phyloP scores from a whole-genome alignment of 1,284 basidiomycete species.

The Dichomitus squalens region DNA sequence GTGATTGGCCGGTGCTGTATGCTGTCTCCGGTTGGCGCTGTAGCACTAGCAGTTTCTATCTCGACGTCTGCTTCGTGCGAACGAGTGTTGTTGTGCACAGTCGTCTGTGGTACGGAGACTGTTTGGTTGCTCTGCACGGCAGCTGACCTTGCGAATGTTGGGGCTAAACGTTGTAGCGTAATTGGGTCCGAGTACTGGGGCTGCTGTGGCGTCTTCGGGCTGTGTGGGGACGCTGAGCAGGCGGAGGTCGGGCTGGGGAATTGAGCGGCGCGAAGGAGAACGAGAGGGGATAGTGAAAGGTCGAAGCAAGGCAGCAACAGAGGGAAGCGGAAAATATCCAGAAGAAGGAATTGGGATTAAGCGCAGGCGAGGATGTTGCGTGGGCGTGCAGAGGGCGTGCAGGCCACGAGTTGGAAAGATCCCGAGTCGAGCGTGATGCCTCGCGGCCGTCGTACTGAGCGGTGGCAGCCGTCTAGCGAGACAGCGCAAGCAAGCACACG shows the following conservation, averaged over 20 bases:
- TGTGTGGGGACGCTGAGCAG: slow-evolving; percentile 43
- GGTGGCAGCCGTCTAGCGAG: not conserved
- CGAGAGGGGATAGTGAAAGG: slow-evolving; percentile 13
- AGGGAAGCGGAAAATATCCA: slow-evolving; percentile 26
- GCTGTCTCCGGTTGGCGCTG: slow-evolving; percentile 28
- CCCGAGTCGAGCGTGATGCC: slow-evolving; percentile 29
- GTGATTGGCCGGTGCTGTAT: slow-evolving; percentile 25
- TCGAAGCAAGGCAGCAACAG: slow-evolving; percentile 11
- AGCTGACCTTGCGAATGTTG: slow-evolving; percentile 30
- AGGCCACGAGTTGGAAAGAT: slow-evolving; percentile 38
- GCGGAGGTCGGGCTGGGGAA: slow-evolving; percentile 29
- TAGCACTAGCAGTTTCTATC: slow-evolving; percentile 24
- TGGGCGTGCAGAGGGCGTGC: slow-evolving; percentile 34
- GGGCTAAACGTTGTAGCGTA: slow-evolving; percentile 46
- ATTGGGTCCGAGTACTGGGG: slow-evolving; percentile 40
- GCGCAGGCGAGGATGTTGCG: slow-evolving; percentile 33
- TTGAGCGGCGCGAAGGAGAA: slow-evolving; percentile 19
- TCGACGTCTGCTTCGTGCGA: slow-evolving; percentile 31
- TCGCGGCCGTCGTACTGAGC: slow-evolving; percentile 30
- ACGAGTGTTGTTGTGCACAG: slow-evolving; percentile 23
- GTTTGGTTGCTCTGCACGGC: slow-evolving; percentile 10
- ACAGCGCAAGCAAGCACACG: too few species aligned
- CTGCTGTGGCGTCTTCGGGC: slow-evolving; percentile 34
- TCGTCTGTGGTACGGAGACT: slow-evolving; percentile 19
- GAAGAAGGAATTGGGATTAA: slow-evolving; percentile 28